Evolutionary conservation across 2,329 filamentous ascomycete genomes (phyloP).

Genomic region (Ophiobolus disseminans): DNA sequence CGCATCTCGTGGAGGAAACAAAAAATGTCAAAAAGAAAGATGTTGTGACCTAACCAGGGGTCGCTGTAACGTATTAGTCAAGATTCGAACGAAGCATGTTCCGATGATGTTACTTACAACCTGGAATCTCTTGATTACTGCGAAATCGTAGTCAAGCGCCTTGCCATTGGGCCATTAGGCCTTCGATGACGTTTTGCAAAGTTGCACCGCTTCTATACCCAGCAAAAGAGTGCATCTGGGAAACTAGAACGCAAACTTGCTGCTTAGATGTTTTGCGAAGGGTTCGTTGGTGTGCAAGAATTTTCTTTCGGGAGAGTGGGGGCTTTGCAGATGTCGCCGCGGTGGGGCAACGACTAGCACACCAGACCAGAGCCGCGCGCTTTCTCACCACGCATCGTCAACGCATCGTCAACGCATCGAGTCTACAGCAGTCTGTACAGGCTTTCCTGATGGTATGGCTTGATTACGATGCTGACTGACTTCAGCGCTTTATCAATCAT

Average conservation of each 20-base stretch:
- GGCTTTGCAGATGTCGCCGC: too few relatives aligned
- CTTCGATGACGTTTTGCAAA: constrained; percentile 3
- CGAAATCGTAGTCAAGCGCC: constrained; percentile 61
- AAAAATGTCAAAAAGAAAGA: constrained; percentile 1
- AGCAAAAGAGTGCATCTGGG: neutral
- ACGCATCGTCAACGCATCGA: too few relatives aligned
- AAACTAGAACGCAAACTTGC: neutral
- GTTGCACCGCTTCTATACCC: neutral
- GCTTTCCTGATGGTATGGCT: too few relatives aligned
- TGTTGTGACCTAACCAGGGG: constrained; percentile 26
- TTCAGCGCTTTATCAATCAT: too few relatives aligned
- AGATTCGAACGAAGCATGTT: constrained; percentile 7
- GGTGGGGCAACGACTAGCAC: too few relatives aligned
- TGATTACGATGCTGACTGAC: too few relatives aligned
- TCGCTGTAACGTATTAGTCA: constrained; percentile 13
- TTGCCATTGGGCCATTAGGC: constrained; percentile 62
- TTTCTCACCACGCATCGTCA: too few relatives aligned
- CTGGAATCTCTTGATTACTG: constrained; percentile 40
- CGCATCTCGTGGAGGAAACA: too few relatives aligned
- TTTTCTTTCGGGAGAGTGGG: too few relatives aligned
- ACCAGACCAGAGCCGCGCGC: too few relatives aligned
- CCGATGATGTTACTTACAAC: constrained; percentile 11
- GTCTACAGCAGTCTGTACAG: too few relatives aligned
- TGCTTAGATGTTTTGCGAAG: neutral
- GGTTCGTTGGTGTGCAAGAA: neutral